Evolutionary conservation across 1,139 yeast species (phyloP), one percentile per base, ranked within the genome.

Genomic region (Nakaseomyces nivariensis): DNA sequence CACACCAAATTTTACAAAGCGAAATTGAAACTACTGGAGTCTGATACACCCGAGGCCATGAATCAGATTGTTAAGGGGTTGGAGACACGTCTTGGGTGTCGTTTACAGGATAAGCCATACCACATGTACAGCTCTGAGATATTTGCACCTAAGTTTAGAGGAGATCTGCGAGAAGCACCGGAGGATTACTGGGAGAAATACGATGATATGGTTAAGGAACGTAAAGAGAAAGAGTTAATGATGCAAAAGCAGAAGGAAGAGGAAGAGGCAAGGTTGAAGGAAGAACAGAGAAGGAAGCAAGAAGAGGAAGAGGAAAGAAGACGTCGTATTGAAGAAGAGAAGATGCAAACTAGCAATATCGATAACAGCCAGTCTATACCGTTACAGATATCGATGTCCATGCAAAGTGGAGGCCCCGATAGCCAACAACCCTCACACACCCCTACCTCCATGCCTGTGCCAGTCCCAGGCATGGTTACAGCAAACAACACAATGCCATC

Each of bases 101-200:
- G 46, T n/a, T 32, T 43, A 4, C 46, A 43, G 37, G 44, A 41
- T 25, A 27, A 25, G 25, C 24, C 44, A 7, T 11, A 41, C 34
- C 44, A 41, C 34, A 27, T 41, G 25, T 41, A 41, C 44, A 29
- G 25, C 34, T 24, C 46, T 29, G 46, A 43, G 13, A 7, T 32
- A 11, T 43, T 43, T 43, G 37, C 37, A 2, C 45, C 42, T 17
- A 47, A 54, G 38, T 50, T 60, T 17, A 55, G 58, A 33, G 51
- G 52, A 2, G 61, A 63, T 45, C 49, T 44, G 26, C 51, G 56
- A 10, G 58, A 58, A 48, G 67, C 67, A 0, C 66, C 67, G 3
- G 48, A 52, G 4, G 59, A 60, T 45, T 63, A 63, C 46, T 63
- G 68, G 68, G 50, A 50, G 26, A 56, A 54, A 46, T 58, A 58